These are phyloP conservation scores for Claviceps maximensis DNA, from an alignment of 2,329 filamentous ascomycete species.

Conservation along the genomic window DNA sequence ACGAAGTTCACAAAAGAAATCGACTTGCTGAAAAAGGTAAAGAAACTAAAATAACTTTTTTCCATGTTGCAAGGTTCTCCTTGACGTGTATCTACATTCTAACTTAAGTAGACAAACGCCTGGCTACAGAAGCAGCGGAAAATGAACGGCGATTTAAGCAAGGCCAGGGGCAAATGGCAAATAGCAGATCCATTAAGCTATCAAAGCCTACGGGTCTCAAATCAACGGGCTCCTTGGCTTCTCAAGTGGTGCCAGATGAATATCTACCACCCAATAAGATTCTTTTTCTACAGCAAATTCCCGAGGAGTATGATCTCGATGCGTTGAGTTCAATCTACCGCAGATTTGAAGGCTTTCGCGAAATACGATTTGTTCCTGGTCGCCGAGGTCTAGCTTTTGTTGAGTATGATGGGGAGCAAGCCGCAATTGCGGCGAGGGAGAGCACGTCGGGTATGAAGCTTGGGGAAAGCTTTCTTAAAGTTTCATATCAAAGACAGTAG, in stretches of 20 bases:
- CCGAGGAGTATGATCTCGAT: constrained; percentile 74
- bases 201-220: constrained; percentile 54
- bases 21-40: constrained; percentile 82
- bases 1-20: constrained; percentile 75
- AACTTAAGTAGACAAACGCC: constrained; percentile 47
- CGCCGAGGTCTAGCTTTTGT: constrained; percentile 86
- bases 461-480: constrained; percentile 69
- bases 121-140: constrained; percentile 68
- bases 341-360: constrained; percentile 85
- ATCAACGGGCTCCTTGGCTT: constrained; percentile 51
- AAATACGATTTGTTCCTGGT: constrained; percentile 79
- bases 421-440: constrained; percentile 88
- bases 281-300: constrained; percentile 84
- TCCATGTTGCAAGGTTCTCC: not conserved
- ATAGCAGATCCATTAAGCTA: constrained; percentile 52
- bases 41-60: constrained; percentile 6
- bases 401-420: constrained; percentile 83
- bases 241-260: constrained; percentile 83
- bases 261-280: constrained; percentile 97
- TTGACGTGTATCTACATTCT: not conserved
- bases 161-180: constrained; percentile 30
- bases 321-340: constrained; percentile 68
- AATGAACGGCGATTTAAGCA: constrained; percentile 66
- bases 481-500: constrained; percentile 90
- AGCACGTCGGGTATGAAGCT: constrained; percentile 76